Base-by-base conservation (phyloP, 1,284 basidiomycete genomes). In the Anthracocystis walkeri region DNA sequence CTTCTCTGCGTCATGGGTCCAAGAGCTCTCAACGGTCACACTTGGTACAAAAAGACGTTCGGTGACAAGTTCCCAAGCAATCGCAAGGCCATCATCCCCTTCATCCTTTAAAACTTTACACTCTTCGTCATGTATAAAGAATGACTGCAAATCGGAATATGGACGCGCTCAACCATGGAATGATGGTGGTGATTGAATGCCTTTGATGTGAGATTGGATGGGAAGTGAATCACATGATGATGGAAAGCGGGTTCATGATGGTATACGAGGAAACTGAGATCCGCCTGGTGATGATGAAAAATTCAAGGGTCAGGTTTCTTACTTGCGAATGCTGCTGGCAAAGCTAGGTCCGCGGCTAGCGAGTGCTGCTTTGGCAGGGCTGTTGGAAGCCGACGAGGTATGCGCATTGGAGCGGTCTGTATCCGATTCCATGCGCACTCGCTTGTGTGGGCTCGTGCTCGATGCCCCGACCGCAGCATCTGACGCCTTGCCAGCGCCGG, bases 41-140 rank as follows among this genome's bases (percentile, higher is more conserved):
- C 79, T 70, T 95, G 94, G 94, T 95, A 95, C 85, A 88, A 88
- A 48, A 73, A 86, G 57, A 90, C 88, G 51, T 94, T 95, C 82
- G 82, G 81, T 27, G 88, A 89, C 33, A 66, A 78, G 58, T 93
- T 92, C 81, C 92, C 92, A 0, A 87, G 87, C 54, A 87, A 89
- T 5, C 87, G 92, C 62, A 90, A 88, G 78, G 89, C 88, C 2
- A 88, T 91, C 31, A 86, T 93, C 44, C 92, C 92, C 0, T 89
- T 88, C 65, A 6, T 93, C n/a, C 83, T 92, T 23, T 91, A 85
- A 61, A 21, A 18, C 7, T 7, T 48, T 16, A n/a, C 18, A 38
- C 12, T n/a, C n/a, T n/a, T 18, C 21, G 33, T 27, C 16, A n/a
- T 25, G 40, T 33, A 45, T 29, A 45, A 40, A 48, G 40, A 16